Evolutionary conservation across 2,329 filamentous ascomycete genomes (phyloP), one percentile per base, ranked within the genome.

Genomic region (Sarocladium kiliense): DNA sequence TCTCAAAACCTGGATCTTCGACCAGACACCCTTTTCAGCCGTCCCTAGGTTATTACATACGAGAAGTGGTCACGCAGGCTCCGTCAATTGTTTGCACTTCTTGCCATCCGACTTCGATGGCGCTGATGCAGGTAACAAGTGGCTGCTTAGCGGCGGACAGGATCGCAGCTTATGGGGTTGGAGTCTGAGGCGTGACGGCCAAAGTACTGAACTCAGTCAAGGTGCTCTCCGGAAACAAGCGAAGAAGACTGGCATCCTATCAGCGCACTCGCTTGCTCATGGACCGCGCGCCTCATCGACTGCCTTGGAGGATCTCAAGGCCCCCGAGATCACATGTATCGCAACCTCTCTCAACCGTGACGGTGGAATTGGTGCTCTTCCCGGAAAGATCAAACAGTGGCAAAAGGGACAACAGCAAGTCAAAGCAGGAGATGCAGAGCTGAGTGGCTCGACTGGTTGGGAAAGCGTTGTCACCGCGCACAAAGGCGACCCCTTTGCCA

Each of bases 391-490:
- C 47, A 79, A 85, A 3, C 84, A 96, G 56, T 97, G 93, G 93
- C 86, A 91, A 60, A 92, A 92, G 68, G 81, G 82, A 1, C 83
- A 84, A 62, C 82, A 85, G 55, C 84, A 80, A 64, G 82, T 80
- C 64, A 83, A 80, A 56, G 65, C 72, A n/a, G 74, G 79, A 10
- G 86, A 91, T 69, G 85, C 88, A 2, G 86, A 91, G 61, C 77
- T 85, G 56, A 88, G 86, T 63, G 81, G 85, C 49, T 85, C 85
- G 75, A 96, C 92, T 2, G 94, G 94, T 1, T 99, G 94, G 94
- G 95, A 99, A 70, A 97, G 93, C 66, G 86, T 99, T 6, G 84
- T 99, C 2, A 99, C 94, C 3, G 93, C 91, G 10, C 95, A 99
- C 67, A 87, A 87, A 65, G 84, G 87, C 53, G 93, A 97, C 65